A percentile compares a stretch with the other conserved stretches of the same genome.
Evolutionary conservation across 2,329 filamentous ascomycete species (phyloP).

Genomic region (Ophidiomyces ophidiicola): DNA sequence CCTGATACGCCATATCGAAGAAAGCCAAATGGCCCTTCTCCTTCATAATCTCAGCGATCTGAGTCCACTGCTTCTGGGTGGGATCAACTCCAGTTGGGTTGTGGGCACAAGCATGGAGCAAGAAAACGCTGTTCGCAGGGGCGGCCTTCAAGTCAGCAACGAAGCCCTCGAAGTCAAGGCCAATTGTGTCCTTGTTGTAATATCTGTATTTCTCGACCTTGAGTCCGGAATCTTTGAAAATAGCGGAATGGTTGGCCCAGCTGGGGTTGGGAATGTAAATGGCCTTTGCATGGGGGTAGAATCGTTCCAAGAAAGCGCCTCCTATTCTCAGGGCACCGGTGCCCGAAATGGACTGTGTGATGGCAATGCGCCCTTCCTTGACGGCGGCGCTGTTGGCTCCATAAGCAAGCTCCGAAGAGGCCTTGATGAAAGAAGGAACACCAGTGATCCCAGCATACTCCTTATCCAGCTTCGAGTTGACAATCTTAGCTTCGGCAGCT

Average conservation of each 20-base stretch:
- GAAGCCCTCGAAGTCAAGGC: slow-evolving; percentile 92
- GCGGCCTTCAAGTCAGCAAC: slow-evolving; percentile 79
- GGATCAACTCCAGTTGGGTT: slow-evolving; percentile 97
- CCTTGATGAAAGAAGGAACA: slow-evolving; percentile 84
- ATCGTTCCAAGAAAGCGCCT: slow-evolving; percentile 81
- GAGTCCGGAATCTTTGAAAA: slow-evolving; percentile 87
- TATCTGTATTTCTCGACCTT: slow-evolving; percentile 93
- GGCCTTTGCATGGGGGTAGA: slow-evolving; percentile 82
- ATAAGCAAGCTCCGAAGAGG: slow-evolving; percentile 83
- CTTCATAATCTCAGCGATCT: slow-evolving; percentile 81
- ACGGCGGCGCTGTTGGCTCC: slow-evolving; percentile 67
- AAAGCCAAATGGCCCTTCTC: slow-evolving; percentile 80
- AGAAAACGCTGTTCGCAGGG: slow-evolving; percentile 73
- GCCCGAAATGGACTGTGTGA: slow-evolving; percentile 96
- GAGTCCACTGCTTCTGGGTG: slow-evolving; percentile 78
- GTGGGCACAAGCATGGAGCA: slow-evolving; percentile 94
- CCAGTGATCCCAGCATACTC: slow-evolving; percentile 98
- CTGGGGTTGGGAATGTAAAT: slow-evolving; percentile 94
- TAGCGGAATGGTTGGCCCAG: slow-evolving; percentile 96
- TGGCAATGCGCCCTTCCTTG: slow-evolving; percentile 62
- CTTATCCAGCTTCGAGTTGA: slow-evolving; percentile 72
- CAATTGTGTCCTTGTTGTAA: slow-evolving; percentile 98
- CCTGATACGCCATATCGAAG: slow-evolving; percentile 99
- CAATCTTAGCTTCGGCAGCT: slow-evolving; percentile 74
- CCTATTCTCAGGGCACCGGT: slow-evolving; percentile 93